These are phyloP conservation scores for Calophaca sinica DNA, from an alignment of 306 rosid species.

Conservation along the genomic window DNA sequence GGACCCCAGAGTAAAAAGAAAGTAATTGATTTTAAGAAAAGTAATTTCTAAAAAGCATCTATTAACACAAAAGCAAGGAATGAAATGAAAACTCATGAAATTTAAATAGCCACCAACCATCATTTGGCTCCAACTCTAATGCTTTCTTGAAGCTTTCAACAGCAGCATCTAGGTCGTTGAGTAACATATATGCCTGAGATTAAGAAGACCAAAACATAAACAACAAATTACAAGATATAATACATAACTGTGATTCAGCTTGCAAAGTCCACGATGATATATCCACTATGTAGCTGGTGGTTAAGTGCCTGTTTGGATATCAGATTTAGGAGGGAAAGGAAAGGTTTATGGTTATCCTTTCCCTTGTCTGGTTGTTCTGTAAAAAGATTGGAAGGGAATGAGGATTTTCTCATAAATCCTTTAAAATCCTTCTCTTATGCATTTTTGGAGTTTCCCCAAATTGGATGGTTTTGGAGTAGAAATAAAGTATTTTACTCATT, in stretches of 20 bases:
- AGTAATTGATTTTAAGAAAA: neutral
- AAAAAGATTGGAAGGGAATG: neutral
- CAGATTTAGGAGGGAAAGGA: neutral
- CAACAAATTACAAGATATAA: slow-evolving; percentile 23
- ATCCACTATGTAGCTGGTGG: neutral
- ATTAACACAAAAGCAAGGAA: neutral
- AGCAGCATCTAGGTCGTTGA: slow-evolving; percentile 60
- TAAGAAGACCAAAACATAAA: slow-evolving; percentile 33
- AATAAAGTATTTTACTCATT: neutral
- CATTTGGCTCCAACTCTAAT: slow-evolving; percentile 63
- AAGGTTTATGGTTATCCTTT: slow-evolving; percentile 4
- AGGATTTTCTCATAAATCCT: neutral
- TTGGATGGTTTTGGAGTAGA: neutral
- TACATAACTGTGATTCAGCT: slow-evolving; percentile 34
- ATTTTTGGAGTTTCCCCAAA: neutral
- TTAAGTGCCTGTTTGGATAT: slow-evolving; percentile 3
- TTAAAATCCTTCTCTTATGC: neutral
- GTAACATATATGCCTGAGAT: slow-evolving; percentile 59
- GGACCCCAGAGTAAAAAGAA: neutral
- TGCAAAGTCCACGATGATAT: slow-evolving; percentile 14
- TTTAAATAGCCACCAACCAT: slow-evolving; percentile 52
- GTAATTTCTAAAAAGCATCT: slow-evolving; percentile 20
- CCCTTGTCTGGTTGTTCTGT: neutral
- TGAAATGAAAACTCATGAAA: slow-evolving; percentile 2
- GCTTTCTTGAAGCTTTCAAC: slow-evolving; percentile 64